Evolutionary conservation across 2,329 filamentous ascomycete genomes (phyloP).

Genomic region (Hymenoscyphus fraxineus): DNA sequence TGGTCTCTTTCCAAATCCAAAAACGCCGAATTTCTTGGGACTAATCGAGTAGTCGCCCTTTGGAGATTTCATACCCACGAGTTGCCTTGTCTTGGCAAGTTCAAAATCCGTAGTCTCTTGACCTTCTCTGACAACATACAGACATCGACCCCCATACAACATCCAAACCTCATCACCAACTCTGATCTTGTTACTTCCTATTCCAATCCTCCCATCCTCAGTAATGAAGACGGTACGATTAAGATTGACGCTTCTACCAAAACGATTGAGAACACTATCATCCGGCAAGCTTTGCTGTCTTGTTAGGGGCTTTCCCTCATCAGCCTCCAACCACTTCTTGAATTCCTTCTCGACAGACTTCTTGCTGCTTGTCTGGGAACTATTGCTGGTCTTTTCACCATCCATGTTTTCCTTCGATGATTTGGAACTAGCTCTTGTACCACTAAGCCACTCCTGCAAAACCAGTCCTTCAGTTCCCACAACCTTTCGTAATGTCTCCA

Average conservation of each 20-base stretch:
- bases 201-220: not conserved
- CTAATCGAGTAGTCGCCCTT: not conserved
- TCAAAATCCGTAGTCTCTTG: not conserved
- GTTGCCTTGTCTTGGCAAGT: not conserved
- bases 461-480: not conserved
- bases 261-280: not conserved
- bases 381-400: not conserved
- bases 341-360: not conserved
- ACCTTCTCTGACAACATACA: not conserved
- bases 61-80: not conserved
- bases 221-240: constrained; percentile 2
- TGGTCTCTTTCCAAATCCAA: not conserved
- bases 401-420: not conserved
- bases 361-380: not conserved
- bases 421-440: not conserved
- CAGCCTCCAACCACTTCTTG: not conserved
- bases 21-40: not conserved
- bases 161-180: constrained; percentile 3
- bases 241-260: not conserved
- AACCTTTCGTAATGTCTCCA: not conserved
- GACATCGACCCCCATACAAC: not conserved
- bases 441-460: not conserved
- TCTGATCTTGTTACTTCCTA: not conserved
- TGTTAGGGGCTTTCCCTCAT: not conserved
- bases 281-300: not conserved